Evolutionary conservation across 2,329 filamentous ascomycete species (phyloP).

Genomic region (Colletotrichum echinochloae): DNA sequence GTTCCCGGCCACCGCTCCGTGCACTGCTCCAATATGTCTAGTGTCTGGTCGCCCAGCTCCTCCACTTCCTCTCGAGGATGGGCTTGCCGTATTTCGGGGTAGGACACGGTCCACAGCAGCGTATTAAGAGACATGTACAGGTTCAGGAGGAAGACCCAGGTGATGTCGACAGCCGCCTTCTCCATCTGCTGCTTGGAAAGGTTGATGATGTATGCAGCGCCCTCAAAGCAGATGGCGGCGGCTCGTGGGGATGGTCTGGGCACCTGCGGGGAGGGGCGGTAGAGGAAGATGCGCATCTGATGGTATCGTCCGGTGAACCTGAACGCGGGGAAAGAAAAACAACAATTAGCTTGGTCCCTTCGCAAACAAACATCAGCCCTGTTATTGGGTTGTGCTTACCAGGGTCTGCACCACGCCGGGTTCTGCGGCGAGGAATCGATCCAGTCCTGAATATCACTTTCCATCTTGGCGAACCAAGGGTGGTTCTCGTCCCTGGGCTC

Average conservation of each 20-base stretch:
- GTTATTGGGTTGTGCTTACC: slow-evolving; percentile 73
- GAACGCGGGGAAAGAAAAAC: slow-evolving; percentile 15
- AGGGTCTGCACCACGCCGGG: slow-evolving; percentile 78
- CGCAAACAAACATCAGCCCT: not conserved
- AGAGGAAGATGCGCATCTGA: slow-evolving; percentile 88
- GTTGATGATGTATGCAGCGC: slow-evolving; percentile 83
- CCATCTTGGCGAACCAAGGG: slow-evolving; percentile 88
- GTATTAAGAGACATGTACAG: slow-evolving; percentile 94
- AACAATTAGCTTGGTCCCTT: slow-evolving; percentile 28
- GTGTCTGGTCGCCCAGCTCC: slow-evolving; percentile 76
- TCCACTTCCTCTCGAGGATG: slow-evolving; percentile 83
- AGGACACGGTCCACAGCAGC: slow-evolving; percentile 91
- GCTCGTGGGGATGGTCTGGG: slow-evolving; percentile 85
- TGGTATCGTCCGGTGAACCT: slow-evolving; percentile 80
- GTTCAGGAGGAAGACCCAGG: slow-evolving; percentile 91
- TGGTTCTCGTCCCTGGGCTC: slow-evolving; percentile 84
- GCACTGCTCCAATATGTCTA: slow-evolving; percentile 83
- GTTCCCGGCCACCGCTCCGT: slow-evolving; percentile 94
- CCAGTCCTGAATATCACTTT: slow-evolving; percentile 84
- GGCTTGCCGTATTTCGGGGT: slow-evolving; percentile 80
- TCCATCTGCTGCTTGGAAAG: slow-evolving; percentile 85
- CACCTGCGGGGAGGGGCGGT: slow-evolving; percentile 91
- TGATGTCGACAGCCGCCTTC: slow-evolving; percentile 82
- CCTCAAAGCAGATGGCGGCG: slow-evolving; percentile 85
- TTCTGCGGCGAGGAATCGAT: slow-evolving; percentile 79